phyloP scores from a whole-genome alignment of 2,329 filamentous ascomycete genomes.

The Shiraia sp. region DNA sequence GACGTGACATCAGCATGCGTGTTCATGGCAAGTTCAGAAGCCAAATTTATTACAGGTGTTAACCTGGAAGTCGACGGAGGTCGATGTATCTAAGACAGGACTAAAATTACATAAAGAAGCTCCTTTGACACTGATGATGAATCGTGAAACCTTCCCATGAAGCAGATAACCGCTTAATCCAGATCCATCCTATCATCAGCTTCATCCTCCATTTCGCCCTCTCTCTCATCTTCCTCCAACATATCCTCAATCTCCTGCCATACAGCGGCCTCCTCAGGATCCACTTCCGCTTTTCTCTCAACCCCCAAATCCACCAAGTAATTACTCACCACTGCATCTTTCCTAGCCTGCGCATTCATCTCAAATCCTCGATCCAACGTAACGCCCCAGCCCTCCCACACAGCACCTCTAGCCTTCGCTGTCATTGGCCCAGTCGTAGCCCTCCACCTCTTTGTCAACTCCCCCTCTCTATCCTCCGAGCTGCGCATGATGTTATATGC shows the following conservation, averaged over 20 bases:
- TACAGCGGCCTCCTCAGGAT: constrained; percentile 8
- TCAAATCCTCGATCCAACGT: constrained; percentile 19
- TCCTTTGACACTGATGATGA: neutral
- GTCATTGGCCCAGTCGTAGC: constrained; percentile 24
- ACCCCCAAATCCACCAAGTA: constrained; percentile 7
- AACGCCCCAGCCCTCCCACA: constrained; percentile 41
- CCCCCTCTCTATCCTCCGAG: constrained; percentile 18
- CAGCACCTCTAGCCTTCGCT: constrained; percentile 21
- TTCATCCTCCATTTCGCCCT: constrained; percentile 6
- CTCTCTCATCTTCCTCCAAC: constrained; percentile 19
- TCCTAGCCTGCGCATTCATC: constrained; percentile 25
- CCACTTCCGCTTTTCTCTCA: constrained; percentile 5
- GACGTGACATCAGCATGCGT: constrained; percentile 62
- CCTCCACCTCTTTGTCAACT: constrained; percentile 39
- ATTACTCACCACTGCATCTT: constrained; percentile 8
- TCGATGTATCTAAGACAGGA: constrained; percentile 34
- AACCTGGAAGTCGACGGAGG: constrained; percentile 48
- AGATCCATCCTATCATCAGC: constrained; percentile 2
- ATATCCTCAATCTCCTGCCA: constrained; percentile 24
- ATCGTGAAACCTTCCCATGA: too few species aligned
- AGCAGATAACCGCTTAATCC: neutral
- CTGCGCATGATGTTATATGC: constrained; percentile 22
- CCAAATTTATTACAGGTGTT: constrained; percentile 63
- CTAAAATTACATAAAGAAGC: neutral
- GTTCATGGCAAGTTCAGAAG: constrained; percentile 63